Evolutionary conservation across 2,329 filamentous ascomycete species (phyloP), one percentile per base, ranked within the genome.

Genomic region (Aureobasidium sp.): DNA sequence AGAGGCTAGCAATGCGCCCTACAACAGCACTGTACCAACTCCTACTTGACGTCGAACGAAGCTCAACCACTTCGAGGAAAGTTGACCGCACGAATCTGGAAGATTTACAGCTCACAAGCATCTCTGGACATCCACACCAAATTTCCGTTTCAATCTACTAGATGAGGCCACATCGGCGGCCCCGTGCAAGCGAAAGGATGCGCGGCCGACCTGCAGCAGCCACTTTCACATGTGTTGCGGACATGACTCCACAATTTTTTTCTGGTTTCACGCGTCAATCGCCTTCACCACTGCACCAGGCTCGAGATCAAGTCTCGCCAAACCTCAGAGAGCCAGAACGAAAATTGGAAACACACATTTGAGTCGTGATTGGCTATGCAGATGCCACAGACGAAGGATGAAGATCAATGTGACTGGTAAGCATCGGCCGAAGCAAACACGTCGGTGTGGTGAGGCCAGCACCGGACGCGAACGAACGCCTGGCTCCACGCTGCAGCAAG

Each of bases 401-500:
- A 45, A 16, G 41, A 45, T 45, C 41, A 24, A 16, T n/a, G 11
- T 29, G 34, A 16, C 41, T 32, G 41, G 27, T 22, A 22, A n/a
- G 6, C 41, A 44, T 44, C 41, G 29, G 42, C 30, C 42, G 44
- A 37, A 48, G 30, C 30, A 35, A 48, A 30, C 29, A 27, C 25
- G 44, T 48, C 44, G 32, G 25, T 21, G 24, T 27, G 14, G 29
- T 10, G 41, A 34, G 41, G 27, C 41, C 41, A 21, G 21, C 10
- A 25, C 17, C 21, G 10, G 29, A 17, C 30, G 25, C 44, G 32
- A 37, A 34, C 45, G 45, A 49, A 39, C 45, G 45, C 34, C 22
- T 38, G 45, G 34, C 45, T 38, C 45, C 34, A 38, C 45, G 45
- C 45, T 16, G 19, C 41, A 45, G 29, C 41, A 34, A 35, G 44